These are phyloP conservation scores for Backusella tarrabulga DNA, from an alignment of 192 early-diverging fungal genomes.

Conservation along the genomic window DNA sequence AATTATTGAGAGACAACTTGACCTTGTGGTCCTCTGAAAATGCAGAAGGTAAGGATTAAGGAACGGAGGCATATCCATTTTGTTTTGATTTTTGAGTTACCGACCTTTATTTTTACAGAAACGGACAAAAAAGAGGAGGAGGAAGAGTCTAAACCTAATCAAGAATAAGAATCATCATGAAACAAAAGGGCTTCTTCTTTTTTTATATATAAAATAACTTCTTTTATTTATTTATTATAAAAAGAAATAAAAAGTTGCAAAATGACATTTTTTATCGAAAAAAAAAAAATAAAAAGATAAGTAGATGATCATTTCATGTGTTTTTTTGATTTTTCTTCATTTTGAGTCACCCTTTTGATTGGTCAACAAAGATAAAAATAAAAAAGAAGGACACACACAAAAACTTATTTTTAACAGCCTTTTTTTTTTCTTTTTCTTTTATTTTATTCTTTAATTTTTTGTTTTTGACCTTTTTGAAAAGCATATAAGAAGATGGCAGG, in stretches of 20 bases:
- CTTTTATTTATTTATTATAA: background rate
- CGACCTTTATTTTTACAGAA: background rate
- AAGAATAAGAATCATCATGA: background rate
- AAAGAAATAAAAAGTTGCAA: background rate
- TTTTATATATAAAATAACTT: background rate
- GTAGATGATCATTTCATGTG: too few relatives aligned
- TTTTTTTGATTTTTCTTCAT: too few relatives aligned
- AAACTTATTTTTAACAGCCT: background rate
- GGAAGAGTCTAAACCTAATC: background rate
- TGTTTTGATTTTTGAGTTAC: background rate
- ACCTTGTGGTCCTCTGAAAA: constrained; percentile 95
- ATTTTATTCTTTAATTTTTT: background rate
- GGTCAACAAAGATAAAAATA: too few relatives aligned
- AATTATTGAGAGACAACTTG: constrained; percentile 95
- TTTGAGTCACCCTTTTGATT: too few relatives aligned
- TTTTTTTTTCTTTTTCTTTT: background rate
- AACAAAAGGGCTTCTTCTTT: background rate
- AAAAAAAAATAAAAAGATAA: too few relatives aligned
- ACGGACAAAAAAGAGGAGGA: background rate
- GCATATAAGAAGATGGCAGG: background rate
- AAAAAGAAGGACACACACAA: background rate
- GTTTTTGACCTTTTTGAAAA: background rate
- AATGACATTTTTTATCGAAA: background rate
- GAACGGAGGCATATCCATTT: background rate
- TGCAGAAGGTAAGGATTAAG: constrained; percentile 30